These are phyloP conservation scores for Epichloe gansuensis DNA, from an alignment of 2,329 filamentous ascomycete species.

Conservation along the genomic window DNA sequence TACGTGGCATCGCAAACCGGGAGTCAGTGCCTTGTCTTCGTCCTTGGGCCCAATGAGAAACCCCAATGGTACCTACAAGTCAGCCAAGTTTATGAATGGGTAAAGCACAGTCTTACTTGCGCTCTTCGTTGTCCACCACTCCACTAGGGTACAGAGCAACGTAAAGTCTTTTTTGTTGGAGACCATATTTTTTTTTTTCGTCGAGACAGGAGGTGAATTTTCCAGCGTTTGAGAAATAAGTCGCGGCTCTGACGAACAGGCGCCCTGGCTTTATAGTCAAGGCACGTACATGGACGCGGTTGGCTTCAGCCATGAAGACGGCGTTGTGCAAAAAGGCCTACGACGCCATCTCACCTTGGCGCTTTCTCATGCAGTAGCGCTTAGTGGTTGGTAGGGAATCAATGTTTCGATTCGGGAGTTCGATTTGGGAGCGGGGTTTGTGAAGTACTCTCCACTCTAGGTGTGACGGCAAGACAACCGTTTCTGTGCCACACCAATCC, in stretches of 20 bases:
- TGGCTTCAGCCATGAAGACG: not conserved
- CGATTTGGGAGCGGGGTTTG: not conserved
- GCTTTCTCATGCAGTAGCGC: no score
- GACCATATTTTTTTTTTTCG: constrained; percentile 6
- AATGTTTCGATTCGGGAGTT: not conserved
- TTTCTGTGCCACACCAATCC: no score
- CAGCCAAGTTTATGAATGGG: not conserved
- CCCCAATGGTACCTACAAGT: constrained; percentile 18
- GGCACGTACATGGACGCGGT: not conserved
- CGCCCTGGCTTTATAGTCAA: not conserved
- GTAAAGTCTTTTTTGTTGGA: constrained; percentile 19
- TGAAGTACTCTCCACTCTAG: not conserved
- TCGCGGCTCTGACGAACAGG: not conserved
- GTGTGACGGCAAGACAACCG: no score
- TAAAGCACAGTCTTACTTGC: constrained; percentile 10
- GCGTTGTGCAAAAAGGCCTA: no score
- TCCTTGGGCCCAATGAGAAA: constrained; percentile 19
- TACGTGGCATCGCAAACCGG: constrained; percentile 21
- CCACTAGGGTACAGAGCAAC: constrained; percentile 20
- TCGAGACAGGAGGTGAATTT: not conserved
- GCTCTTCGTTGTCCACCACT: constrained; percentile 12
- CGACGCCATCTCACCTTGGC: no score
- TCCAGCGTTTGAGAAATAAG: not conserved
- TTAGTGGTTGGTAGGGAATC: no score
- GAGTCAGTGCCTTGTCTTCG: constrained; percentile 10